These are phyloP conservation scores for Pisolithus albus DNA, from an alignment of 768 basidiomycete genomes.

Conservation along the genomic window DNA sequence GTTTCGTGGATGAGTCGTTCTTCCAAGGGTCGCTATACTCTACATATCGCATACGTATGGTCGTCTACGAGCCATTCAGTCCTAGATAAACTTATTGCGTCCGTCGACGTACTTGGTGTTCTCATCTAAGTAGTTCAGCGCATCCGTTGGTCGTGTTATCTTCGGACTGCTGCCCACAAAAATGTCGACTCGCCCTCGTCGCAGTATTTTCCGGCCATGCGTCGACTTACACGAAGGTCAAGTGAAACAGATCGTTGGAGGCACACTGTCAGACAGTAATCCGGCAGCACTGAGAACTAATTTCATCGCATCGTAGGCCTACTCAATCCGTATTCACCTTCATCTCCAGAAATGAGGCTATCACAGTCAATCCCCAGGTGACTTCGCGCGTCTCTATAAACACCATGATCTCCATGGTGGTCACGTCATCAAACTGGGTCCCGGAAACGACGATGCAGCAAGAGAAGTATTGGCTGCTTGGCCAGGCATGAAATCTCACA, in stretches of 20 bases:
- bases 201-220: slow-evolving; percentile 77
- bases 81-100: no score
- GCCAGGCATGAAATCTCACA: slow-evolving; percentile 49
- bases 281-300: slow-evolving; percentile 71
- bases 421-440: slow-evolving; percentile 94
- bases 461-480: slow-evolving; percentile 74
- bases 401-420: slow-evolving; percentile 68
- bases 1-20: background rate
- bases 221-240: slow-evolving; percentile 94
- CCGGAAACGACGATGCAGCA: slow-evolving; percentile 86
- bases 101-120: no score
- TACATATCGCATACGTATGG: background rate
- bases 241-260: slow-evolving; percentile 98
- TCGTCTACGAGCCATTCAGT: background rate
- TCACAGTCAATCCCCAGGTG: slow-evolving; percentile 63
- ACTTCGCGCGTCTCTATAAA: slow-evolving; percentile 77
- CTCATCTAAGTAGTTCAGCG: no score
- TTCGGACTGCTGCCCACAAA: no score
- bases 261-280: slow-evolving; percentile 70
- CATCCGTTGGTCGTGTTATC: no score
- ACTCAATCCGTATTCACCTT: background rate
- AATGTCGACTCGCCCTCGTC: slow-evolving; percentile 8
- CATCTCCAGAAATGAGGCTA: slow-evolving; percentile 6
- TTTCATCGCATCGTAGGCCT: slow-evolving; percentile 76
- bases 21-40: background rate